Evolutionary conservation across 768 basidiomycete species (phyloP).

Genomic region (Lepiota venenata): DNA sequence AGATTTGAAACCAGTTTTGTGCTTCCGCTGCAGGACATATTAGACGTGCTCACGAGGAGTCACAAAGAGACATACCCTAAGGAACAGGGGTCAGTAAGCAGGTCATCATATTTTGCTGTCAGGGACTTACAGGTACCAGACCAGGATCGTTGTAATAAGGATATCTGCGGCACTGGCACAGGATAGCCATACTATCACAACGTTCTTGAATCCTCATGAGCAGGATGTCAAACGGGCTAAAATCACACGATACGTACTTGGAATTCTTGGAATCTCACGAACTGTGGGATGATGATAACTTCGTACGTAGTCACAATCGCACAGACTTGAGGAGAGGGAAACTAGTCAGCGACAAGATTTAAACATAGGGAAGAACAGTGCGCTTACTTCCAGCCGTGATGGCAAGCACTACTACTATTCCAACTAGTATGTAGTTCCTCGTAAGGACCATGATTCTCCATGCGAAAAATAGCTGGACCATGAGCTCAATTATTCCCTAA

Average conservation of each 20-base stretch:
- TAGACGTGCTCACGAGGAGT: background rate
- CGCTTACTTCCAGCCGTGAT: slow-evolving; percentile 21
- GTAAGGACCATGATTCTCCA: slow-evolving; percentile 30
- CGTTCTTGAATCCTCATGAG: slow-evolving; percentile 7
- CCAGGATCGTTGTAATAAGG: slow-evolving; percentile 38
- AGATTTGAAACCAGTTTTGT: slow-evolving; percentile 38
- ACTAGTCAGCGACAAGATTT: background rate
- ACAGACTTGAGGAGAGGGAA: slow-evolving; percentile 17
- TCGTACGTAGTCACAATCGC: slow-evolving; percentile 26
- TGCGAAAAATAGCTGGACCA: slow-evolving; percentile 47
- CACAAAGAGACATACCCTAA: slow-evolving; percentile 6
- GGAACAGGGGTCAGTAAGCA: background rate
- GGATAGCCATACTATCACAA: slow-evolving; percentile 37
- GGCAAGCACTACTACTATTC: slow-evolving; percentile 15
- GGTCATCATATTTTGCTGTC: background rate
- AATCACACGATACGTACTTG: slow-evolving; percentile 15
- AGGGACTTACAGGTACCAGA: slow-evolving; percentile 36
- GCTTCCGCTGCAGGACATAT: slow-evolving; percentile 24
- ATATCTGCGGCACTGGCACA: slow-evolving; percentile 38
- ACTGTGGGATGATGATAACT: slow-evolving; percentile 19
- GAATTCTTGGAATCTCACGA: slow-evolving; percentile 26
- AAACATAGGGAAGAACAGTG: background rate
- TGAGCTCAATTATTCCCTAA: slow-evolving; percentile 40
- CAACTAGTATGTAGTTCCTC: slow-evolving; percentile 16
- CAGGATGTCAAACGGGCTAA: background rate